Conservation (phyloP, 257 asterid species). For the Solanum raphanifolium region DNA sequence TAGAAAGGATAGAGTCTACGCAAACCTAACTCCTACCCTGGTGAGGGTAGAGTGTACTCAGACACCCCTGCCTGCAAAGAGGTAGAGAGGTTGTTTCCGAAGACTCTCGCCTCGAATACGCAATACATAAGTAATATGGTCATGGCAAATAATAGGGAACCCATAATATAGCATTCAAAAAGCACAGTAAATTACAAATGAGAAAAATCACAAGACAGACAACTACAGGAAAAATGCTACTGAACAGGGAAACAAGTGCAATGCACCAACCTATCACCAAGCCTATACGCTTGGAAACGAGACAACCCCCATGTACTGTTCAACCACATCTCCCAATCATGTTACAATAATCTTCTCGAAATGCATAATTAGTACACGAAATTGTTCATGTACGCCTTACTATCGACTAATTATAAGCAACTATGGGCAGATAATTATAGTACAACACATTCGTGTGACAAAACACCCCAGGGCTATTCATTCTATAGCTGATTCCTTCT, state of each 20-base stretch:
- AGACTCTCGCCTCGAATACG: accelerated
- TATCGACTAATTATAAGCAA: not conserved
- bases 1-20: no score
- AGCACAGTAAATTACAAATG: not conserved
- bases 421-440: not conserved
- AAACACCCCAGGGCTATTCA: not conserved
- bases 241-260: not conserved
- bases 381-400: not conserved
- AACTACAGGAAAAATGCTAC: not conserved
- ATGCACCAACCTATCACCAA: not conserved
- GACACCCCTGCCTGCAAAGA: not conserved
- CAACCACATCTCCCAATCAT: not conserved
- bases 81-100: not conserved
- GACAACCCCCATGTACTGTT: not conserved
- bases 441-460: not conserved
- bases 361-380: not conserved
- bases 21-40: not conserved
- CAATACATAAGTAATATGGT: not conserved
- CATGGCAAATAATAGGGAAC: not conserved
- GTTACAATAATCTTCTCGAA: not conserved
- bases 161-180: not conserved
- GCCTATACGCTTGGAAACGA: not conserved
- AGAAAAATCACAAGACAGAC: not conserved
- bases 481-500: slow-evolving; percentile 37
- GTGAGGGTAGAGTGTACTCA: not conserved